These are phyloP conservation scores for Pseudophaeomoniella oleicola DNA, from an alignment of 2,329 filamentous ascomycete species.

Conservation along the genomic window DNA sequence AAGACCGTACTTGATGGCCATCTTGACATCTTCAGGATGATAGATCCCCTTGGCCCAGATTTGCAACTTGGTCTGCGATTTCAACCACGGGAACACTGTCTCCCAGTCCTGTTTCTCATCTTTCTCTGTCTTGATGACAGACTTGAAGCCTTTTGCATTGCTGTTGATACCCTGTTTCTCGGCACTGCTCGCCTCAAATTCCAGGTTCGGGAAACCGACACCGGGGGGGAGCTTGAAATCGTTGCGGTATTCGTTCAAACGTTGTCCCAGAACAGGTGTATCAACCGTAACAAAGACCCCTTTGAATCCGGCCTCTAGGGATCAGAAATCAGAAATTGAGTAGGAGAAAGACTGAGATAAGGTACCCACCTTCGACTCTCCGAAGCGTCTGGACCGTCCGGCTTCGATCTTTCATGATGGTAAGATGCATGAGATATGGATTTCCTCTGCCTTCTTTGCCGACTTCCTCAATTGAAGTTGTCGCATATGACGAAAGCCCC, in stretches of 20 bases:
- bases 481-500: constrained; percentile 35
- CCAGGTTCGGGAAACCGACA: constrained; percentile 11
- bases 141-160: background rate
- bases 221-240: constrained; percentile 23
- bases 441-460: constrained; percentile 18
- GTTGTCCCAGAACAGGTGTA: constrained; percentile 36
- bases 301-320: constrained; percentile 31
- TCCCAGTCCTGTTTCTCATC: constrained; percentile 34
- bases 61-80: constrained; percentile 18
- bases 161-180: background rate
- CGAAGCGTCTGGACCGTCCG: constrained; percentile 26
- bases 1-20: constrained; percentile 8
- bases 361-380: constrained; percentile 25
- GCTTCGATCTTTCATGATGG: constrained; percentile 33
- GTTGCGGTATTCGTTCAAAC: constrained; percentile 40
- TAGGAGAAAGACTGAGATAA: background rate
- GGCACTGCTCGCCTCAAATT: constrained; percentile 11
- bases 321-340: background rate
- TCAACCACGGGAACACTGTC: constrained; percentile 33
- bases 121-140: constrained; percentile 5
- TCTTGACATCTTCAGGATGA: constrained; percentile 9
- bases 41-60: constrained; percentile 12
- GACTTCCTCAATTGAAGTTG: constrained; percentile 31
- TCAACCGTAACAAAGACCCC: constrained; percentile 43
- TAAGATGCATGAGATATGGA: constrained; percentile 41